Base-by-base conservation (phyloP, 768 basidiomycete genomes). In the Butyriboletus loyo region DNA sequence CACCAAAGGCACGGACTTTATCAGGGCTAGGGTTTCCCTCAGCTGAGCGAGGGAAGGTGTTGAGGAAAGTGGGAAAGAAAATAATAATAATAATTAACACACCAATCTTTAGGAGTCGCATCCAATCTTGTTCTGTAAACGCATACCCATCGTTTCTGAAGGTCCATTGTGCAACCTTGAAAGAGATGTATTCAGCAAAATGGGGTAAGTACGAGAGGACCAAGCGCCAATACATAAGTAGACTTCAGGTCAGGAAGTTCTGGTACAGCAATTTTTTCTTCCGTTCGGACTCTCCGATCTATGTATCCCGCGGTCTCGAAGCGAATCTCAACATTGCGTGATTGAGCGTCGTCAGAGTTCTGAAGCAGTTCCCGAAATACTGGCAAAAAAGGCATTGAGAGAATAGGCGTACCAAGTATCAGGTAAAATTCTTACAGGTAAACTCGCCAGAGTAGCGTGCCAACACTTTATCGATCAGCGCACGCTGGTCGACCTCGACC, bases 1-100 rank as follows among this genome's bases (percentile, higher is more conserved):
- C 89, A 51, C 89, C 91, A 59, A 92, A 92, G n/a, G 93, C 92
- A 14, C 96, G 95, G 42, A 98, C 93, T 75, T 93, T 94, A 69
- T 88, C 85, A 67, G 95, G 91, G 59, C 94, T 89, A 0, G 94
- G 94, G 66, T 98, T 97, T 0, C 95, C 95, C 61, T 92, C 88
- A 10, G 94, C 95, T 85, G 59, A 54, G 54, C 5, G n/a, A 3
- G 43, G 15, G n/a, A 46, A 14, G 27, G 38, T 24, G 5, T 15
- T 40, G 46, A 17, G n/a, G 25, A 27, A 25, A 19, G 8, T 14
- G 21, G 31, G 36, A 28, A 19, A 13, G 15, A 11, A 24, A 25
- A n/a, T n/a, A n/a, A n/a, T n/a, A n/a, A n/a, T n/a, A n/a, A n/a
- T n/a, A n/a, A n/a, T n/a, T n/a, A 6, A 63, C 75, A 19, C 17